Evolutionary conservation across 257 asterid genomes (phyloP), one percentile per base, ranked within the genome.

Genomic region (Nicotiana sylvestris): DNA sequence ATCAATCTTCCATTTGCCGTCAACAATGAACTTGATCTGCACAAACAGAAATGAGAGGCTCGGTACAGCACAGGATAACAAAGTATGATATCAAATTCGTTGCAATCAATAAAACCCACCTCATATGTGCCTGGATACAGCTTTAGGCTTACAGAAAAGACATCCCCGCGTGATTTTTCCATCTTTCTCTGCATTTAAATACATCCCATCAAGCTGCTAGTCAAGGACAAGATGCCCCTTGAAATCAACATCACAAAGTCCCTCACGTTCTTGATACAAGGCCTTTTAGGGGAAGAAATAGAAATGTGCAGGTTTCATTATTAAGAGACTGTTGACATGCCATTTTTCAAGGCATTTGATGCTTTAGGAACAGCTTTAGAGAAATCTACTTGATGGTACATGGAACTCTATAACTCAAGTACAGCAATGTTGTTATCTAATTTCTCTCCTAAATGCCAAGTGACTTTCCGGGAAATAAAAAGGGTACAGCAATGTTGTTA

Each of bases 91-190:
- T 21, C 21, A 46, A 46, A 46, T 12, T 46, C 21, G 7, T 46
- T 46, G 37, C 1, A 2, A 43, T 12, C 61, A 25, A 1, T 72
- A 46, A 29, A 66, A 46, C 84, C 16, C 82, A 94, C 98, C 97
- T 96, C 99, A 18, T 96, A 90, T 88, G 89, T 94, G 67, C 99
- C 98, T 0, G 98, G 98, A 83, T 96, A 94, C 84, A 94, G 90
- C 92, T 82, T 90, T 74, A 96, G 87, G 90, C 58, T 82, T 76
- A 85, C 35, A 17, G 97, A 89, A 83, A 94, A 96, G 27, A 89
- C 49, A 51, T 97, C 97, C 0, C 88, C 82, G 84, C 37, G 81
- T 10, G 94, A 93, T 90, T 85, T 94, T 76, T 90, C 88, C 99
- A 96, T 92, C 94, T 88, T 94, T 81, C 95, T 90, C 98, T 96